Conservation (phyloP, 2,329 filamentous ascomycete species). For the Pseudocercospora macadamiae region DNA sequence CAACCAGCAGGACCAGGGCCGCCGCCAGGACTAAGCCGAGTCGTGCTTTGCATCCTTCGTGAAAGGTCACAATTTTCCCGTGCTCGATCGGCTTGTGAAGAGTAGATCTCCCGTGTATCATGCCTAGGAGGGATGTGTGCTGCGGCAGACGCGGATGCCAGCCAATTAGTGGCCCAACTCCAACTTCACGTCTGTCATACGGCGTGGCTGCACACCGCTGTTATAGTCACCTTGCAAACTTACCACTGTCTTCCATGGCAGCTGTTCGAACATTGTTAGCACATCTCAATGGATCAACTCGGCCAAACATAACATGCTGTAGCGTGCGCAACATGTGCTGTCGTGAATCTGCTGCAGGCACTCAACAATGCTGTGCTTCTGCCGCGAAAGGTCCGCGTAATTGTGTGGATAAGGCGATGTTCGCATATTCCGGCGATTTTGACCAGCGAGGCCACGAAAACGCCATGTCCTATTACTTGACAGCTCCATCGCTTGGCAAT, state of each 20-base stretch:
- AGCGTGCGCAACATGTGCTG: too few species aligned
- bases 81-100: constrained; percentile 1
- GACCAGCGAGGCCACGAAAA: neutral
- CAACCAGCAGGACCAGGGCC: neutral
- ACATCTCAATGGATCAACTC: neutral
- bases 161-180: neutral
- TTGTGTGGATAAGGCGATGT: neutral
- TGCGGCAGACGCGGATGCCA: constrained; percentile 6
- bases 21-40: neutral
- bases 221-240: neutral
- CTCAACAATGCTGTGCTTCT: neutral
- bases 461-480: neutral
- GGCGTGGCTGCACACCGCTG: constrained; percentile 2
- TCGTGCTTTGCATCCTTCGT: neutral
- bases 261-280: neutral
- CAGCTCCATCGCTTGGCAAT: neutral
- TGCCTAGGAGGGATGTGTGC: constrained; percentile 2
- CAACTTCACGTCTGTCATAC: constrained; percentile 5
- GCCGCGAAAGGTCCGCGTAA: neutral
- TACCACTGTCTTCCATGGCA: neutral
- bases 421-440: neutral
- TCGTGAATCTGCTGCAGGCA: neutral
- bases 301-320: too few species aligned
- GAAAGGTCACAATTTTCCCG: too few species aligned
- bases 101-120: constrained; percentile 1